Evolutionary conservation across 2,329 filamentous ascomycete genomes (phyloP).

Genomic region (Penicillium frequentans): DNA sequence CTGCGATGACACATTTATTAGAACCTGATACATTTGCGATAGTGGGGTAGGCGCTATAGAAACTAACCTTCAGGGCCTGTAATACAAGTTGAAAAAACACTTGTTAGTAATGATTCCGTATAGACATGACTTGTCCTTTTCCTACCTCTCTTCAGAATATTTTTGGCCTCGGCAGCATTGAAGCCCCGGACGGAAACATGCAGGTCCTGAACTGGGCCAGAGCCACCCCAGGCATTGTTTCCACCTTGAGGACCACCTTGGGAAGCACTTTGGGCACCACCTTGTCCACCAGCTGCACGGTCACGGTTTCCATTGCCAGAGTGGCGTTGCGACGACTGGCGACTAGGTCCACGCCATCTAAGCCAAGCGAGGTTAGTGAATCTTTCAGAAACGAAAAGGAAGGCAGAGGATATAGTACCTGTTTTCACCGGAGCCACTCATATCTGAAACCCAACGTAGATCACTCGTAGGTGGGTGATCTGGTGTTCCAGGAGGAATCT

Average conservation of each 20-base stretch:
- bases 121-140: neutral
- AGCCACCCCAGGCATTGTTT: conserved; percentile 30
- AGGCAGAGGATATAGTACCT: conserved; percentile 27
- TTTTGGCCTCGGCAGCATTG: conserved; percentile 45
- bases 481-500: neutral
- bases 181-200: conserved; percentile 46
- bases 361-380: conserved; percentile 12
- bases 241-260: conserved; percentile 34
- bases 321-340: conserved; percentile 39
- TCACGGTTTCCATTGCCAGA: conserved; percentile 30
- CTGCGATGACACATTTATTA: conserved; percentile 20
- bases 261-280: conserved; percentile 25
- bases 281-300: conserved; percentile 25
- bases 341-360: conserved; percentile 44
- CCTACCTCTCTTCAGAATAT: conserved; percentile 42
- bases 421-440: conserved; percentile 40
- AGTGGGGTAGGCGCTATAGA: neutral
- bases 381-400: neutral
- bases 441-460: conserved; percentile 19
- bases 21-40: neutral
- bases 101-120: neutral
- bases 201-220: conserved; percentile 34
- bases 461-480: neutral
- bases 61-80: conserved; percentile 33
- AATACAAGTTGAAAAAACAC: neutral